Base-by-base conservation (phyloP, 495 filamentous ascomycete species). In the Daldinia vernicosa region DNA sequence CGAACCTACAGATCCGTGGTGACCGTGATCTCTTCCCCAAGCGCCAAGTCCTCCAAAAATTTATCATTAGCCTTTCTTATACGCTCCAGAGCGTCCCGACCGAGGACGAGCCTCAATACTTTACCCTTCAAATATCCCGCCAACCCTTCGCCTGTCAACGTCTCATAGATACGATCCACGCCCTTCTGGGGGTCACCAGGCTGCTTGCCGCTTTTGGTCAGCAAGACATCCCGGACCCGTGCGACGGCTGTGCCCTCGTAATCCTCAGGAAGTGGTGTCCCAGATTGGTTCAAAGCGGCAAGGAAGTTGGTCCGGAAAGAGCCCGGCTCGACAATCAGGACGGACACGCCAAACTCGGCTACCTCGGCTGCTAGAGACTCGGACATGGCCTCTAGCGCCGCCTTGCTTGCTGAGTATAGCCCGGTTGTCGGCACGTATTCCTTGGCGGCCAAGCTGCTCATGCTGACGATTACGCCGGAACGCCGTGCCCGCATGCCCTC, bases 381-480 rank as follows among this genome's bases (percentile, higher is more conserved):
- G 0, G 76, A 77, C n/a, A 81, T 47, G 1, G 70, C 80, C 24
- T 78, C 78, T 1, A 84, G 22, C 2, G 83, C 81, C 0, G 74
- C 79, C 59, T 87, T 87, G 19, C 74, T 77, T 0, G 80, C 77
- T 7, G 79, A 80, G 69, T 87, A 87, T 6, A 82, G 30, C 0
- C 72, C 73, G 30, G 45, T 64, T 2, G 54, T 19, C 14, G 80
- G 71, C 60, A 78, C 73, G n/a, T 86, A 86, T 47, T 74, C 73
- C 22, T 86, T n/a, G 0, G 64, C 65, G 6, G 85, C 84, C 2
- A 81, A 81, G 40, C 79, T 83, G 55, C 76, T 81, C 7, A 87
- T 72, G 63, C 87, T 86, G 1, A 86, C 79, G 35, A 87, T 80
- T 11, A 80, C 61, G 9, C 86, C 86, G 27, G 66, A 70, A 22